These are phyloP conservation scores for Neonectria magnoliae DNA, from an alignment of 2,329 filamentous ascomycete species.

Conservation along the genomic window DNA sequence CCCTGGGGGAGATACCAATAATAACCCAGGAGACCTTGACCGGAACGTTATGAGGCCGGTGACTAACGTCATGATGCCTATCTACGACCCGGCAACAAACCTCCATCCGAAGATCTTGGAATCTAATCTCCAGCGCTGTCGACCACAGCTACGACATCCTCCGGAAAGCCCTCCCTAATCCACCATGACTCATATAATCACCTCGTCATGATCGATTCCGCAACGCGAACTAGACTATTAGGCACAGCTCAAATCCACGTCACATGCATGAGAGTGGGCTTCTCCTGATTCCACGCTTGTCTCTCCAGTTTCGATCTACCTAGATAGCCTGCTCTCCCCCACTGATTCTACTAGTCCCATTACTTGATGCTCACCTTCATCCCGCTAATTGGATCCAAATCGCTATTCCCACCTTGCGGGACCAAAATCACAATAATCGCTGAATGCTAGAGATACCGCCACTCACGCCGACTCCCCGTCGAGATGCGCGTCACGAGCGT, in stretches of 20 bases:
- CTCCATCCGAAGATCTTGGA: not conserved
- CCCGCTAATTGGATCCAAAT: not conserved
- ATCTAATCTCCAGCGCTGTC: too few relatives aligned
- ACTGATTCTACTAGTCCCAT: not conserved
- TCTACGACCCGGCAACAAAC: not conserved
- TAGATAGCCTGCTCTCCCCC: not conserved
- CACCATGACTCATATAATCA: conserved; percentile 4
- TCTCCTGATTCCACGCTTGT: not conserved
- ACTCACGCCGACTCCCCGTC: not conserved
- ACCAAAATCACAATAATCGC: not conserved
- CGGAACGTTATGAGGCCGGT: not conserved
- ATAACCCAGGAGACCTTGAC: not conserved
- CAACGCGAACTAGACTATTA: not conserved
- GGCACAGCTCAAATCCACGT: not conserved
- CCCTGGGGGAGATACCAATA: not conserved
- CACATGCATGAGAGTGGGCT: conserved; percentile 1
- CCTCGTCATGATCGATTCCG: not conserved
- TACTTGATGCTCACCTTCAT: not conserved
- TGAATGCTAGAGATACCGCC: not conserved
- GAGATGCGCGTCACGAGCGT: not conserved
- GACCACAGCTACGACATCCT: not conserved
- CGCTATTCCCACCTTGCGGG: not conserved
- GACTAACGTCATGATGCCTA: not conserved
- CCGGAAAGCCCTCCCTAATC: not conserved
- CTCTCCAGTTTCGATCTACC: not conserved